phyloP scores from a whole-genome alignment of 768 basidiomycete species.

The Megacollybia marginata region DNA sequence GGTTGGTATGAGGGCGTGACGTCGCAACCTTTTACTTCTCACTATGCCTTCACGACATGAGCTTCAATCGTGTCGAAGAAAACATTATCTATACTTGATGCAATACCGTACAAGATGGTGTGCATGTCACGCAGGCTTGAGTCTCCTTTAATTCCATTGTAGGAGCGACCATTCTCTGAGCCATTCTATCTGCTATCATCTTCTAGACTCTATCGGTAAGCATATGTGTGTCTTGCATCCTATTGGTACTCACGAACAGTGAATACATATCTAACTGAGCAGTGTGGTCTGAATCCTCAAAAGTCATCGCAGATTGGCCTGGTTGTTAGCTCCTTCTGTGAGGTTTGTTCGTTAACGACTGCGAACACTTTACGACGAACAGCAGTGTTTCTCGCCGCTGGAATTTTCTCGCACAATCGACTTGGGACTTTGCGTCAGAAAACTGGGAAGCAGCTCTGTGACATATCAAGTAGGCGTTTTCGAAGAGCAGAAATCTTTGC shows the following conservation, averaged over 20 bases:
- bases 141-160: neutral
- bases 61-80: too few species aligned
- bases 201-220: conserved; percentile 62
- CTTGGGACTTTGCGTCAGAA: conserved; percentile 63
- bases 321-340: conserved; percentile 71
- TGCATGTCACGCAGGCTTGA: conserved; percentile 10
- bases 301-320: conserved; percentile 57
- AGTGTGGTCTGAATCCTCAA: conserved; percentile 50
- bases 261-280: conserved; percentile 69
- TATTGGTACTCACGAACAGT: conserved; percentile 17
- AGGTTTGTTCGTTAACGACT: conserved; percentile 27
- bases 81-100: conserved; percentile 54
- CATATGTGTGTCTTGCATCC: too few species aligned
- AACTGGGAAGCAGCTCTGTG: conserved; percentile 69
- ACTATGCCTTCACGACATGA: neutral
- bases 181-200: conserved; percentile 74
- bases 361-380: neutral
- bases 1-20: neutral
- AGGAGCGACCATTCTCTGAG: conserved; percentile 90
- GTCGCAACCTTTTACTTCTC: neutral
- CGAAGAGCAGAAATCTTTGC: neutral
- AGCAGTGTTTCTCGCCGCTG: conserved; percentile 62
- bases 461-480: conserved; percentile 69
- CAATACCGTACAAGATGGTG: conserved; percentile 68
- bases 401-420: conserved; percentile 68